Conservation (phyloP, 2,329 filamentous ascomycete species). For the Ophiostoma sp. region DNA sequence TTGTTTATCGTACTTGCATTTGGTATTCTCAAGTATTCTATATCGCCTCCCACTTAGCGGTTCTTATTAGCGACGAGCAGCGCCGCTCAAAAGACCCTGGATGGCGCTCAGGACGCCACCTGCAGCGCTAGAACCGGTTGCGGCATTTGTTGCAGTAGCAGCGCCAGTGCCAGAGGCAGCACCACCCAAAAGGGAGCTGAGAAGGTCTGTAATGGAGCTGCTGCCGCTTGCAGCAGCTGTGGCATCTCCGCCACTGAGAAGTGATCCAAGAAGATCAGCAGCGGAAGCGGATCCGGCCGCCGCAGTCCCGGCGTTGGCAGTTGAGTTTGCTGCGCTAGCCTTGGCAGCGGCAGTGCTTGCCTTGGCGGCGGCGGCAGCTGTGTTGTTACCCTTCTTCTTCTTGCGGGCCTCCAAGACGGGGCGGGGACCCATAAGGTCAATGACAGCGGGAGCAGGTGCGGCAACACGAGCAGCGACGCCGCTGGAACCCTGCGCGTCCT, state of each 20-base stretch:
- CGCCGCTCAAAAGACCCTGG: neutral
- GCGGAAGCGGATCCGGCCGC: neutral
- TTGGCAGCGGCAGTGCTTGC: neutral
- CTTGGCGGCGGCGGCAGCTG: neutral
- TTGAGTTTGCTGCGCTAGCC: neutral
- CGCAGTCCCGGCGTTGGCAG: neutral
- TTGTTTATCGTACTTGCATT: neutral
- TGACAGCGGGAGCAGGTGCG: neutral
- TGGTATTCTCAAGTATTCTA: neutral
- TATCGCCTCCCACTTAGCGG: neutral
- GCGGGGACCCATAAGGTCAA: neutral
- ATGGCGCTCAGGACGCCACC: neutral
- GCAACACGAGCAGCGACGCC: neutral
- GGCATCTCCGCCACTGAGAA: neutral
- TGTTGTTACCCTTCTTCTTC: constrained; percentile 9
- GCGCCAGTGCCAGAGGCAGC: neutral
- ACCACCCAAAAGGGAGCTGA: neutral
- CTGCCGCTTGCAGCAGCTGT: neutral
- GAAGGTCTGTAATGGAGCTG: neutral
- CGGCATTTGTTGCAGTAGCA: neutral
- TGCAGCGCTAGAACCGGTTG: neutral
- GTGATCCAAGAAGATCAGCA: neutral
- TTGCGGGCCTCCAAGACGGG: neutral
- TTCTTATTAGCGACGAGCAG: neutral
- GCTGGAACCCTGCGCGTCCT: neutral